Base-by-base conservation (phyloP, 139 green algal species). In the Coccomyxa sp. region DNA sequence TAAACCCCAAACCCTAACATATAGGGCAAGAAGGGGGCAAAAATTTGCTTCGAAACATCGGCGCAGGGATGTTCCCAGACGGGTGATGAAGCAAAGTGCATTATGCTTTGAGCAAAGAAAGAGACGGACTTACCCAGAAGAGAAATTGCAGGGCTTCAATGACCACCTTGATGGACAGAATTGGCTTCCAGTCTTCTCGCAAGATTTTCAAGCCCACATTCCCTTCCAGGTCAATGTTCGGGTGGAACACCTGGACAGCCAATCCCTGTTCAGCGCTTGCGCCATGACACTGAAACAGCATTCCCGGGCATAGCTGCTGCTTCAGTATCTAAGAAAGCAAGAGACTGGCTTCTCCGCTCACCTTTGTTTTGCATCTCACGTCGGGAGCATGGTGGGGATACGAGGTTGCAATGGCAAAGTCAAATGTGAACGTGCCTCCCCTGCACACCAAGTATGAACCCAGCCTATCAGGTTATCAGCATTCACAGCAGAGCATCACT, bases 191-290 rank as follows among this genome's bases (percentile, higher is more conserved):
- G 90, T 99, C 97, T 83, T 99, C 97, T 9, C 97, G 88, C 81
- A 99, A 83, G 81, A 99, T 99, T 92, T 99, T 99, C 4, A 99
- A 84, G 87, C 97, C 99, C 74, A 99, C 93, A 85, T 99, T 99
- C 79, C 97, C 97, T 32, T 99, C 96, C 17, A 97, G 87, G 87
- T 99, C 97, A 71, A 99, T 98, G 91, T 99, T 99, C 30, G 97
- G 97, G 81, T 99, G 96, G 86, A 95, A 99, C 59, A 99, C 94
- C 93, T 98, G 89, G 51, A 31, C 38, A 51, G 7, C 38, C 38
- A 51, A 51, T 51, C 3, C 38, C 38, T 51, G 3, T 51, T 51
- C 7, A 51, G 7, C 38, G 38, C 38, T 7, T 51, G 38, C 38
- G 7, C 7, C 38, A 11, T 51, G 38, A 51, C 38, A 51, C 38